Percentiles rank a stretch among this genome's conserved stretches.
These are phyloP conservation scores for Curvularia eragrostidis DNA, from an alignment of 2,329 filamentous ascomycete species.

Conservation along the genomic window DNA sequence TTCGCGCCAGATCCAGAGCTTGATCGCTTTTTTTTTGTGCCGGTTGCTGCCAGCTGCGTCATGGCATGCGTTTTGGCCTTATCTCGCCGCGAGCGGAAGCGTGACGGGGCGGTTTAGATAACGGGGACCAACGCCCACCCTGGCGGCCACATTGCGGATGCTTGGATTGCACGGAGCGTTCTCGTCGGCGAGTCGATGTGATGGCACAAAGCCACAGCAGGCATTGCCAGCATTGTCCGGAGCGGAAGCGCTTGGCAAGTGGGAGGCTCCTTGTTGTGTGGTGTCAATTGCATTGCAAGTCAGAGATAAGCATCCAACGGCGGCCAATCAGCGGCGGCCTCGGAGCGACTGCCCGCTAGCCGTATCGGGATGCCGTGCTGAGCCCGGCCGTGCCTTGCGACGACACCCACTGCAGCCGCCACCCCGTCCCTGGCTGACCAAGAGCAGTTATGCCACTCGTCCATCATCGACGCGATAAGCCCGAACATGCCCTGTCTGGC, in stretches of 20 bases:
- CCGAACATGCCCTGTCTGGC: neutral
- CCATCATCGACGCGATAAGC: conserved; percentile 18
- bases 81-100: conserved; percentile 32
- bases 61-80: conserved; percentile 30
- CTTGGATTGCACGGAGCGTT: conserved; percentile 20
- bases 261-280: conserved; percentile 30
- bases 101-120: conserved; percentile 21
- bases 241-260: conserved; percentile 40
- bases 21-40: conserved; percentile 38
- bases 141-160: conserved; percentile 21
- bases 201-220: conserved; percentile 12
- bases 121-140: conserved; percentile 13
- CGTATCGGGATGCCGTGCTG: conserved; percentile 7
- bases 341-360: conserved; percentile 4
- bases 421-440: conserved; percentile 14
- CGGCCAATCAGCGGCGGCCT: conserved; percentile 6
- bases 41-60: conserved; percentile 38
- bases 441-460: conserved; percentile 14
- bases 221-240: conserved; percentile 29
- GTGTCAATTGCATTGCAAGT: conserved; percentile 23
- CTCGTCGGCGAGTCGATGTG: conserved; percentile 14
- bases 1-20: conserved; percentile 44
- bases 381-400: conserved; percentile 8
- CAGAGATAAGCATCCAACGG: conserved; percentile 15
- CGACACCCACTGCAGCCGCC: conserved; percentile 11